Evolutionary conservation across 768 basidiomycete species (phyloP).

Genomic region (Tephrocybe sp.): DNA sequence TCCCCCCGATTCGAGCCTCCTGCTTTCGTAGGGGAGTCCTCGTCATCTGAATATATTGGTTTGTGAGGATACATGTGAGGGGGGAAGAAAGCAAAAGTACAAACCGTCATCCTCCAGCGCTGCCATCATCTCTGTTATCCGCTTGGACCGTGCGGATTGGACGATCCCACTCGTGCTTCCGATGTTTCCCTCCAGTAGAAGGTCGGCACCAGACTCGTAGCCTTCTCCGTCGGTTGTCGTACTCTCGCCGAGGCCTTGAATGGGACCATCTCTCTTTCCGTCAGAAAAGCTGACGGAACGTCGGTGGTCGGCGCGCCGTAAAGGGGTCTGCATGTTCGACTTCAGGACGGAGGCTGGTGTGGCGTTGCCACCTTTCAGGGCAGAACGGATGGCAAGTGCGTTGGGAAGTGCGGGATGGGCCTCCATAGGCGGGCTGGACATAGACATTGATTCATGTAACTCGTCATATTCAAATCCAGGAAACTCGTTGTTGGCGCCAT

Average conservation of each 20-base stretch:
- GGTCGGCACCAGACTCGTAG: constrained; percentile 14
- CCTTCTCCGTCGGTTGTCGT: constrained; percentile 38
- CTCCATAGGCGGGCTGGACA: constrained; percentile 10
- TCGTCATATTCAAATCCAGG: constrained; percentile 39
- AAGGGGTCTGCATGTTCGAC: constrained; percentile 49
- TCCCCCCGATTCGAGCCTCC: constrained; percentile 39
- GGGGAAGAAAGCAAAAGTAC: too few species aligned
- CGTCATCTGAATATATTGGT: constrained; percentile 25
- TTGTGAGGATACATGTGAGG: not conserved
- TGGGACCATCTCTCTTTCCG: constrained; percentile 87
- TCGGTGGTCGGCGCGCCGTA: constrained; percentile 51
- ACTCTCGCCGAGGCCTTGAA: constrained; percentile 50
- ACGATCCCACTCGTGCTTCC: constrained; percentile 32
- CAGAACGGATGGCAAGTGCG: constrained; percentile 42
- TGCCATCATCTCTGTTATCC: constrained; percentile 79
- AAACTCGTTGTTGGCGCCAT: constrained; percentile 26
- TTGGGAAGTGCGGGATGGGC: constrained; percentile 10
- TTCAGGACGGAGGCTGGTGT: constrained; percentile 64
- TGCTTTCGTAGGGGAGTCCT: constrained; percentile 51
- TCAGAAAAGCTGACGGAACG: constrained; percentile 97
- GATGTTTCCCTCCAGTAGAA: constrained; percentile 15
- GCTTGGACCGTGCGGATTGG: constrained; percentile 69
- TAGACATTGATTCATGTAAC: constrained; percentile 12
- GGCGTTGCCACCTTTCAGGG: constrained; percentile 37
- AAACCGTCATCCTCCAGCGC: constrained; percentile 67